These are phyloP conservation scores for Chaetomium sp. DNA, from an alignment of 2,329 filamentous ascomycete species.

Conservation along the genomic window DNA sequence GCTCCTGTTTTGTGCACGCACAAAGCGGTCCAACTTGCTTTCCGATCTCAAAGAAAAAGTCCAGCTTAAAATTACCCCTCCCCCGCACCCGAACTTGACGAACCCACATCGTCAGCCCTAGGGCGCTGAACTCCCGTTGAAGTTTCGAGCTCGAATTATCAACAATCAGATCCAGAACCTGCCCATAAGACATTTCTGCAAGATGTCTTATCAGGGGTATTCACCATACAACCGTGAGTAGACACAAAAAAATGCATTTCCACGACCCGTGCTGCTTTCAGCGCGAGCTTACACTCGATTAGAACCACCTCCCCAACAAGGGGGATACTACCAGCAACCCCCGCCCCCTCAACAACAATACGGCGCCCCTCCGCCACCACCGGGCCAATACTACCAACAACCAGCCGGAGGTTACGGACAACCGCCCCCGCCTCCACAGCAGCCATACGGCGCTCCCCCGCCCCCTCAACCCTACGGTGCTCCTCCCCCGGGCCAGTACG, in stretches of 20 bases:
- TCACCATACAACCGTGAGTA: constrained; percentile 33
- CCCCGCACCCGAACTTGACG: background rate
- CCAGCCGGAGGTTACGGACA: constrained; percentile 12
- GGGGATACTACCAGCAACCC: constrained; percentile 27
- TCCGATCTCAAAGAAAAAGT: background rate
- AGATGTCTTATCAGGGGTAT: constrained; percentile 33
- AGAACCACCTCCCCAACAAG: constrained; percentile 26
- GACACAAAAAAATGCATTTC: background rate
- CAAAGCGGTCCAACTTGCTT: background rate
- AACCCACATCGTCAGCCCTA: background rate
- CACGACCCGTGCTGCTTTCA: background rate
- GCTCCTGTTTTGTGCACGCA: background rate
- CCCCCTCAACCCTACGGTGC: constrained; percentile 27
- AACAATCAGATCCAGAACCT: background rate
- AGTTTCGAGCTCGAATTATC: background rate
- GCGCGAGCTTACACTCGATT: constrained; percentile 3
- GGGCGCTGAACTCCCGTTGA: background rate
- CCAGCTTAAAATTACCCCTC: background rate
- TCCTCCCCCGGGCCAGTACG: constrained; percentile 8
- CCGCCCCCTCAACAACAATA: constrained; percentile 26
- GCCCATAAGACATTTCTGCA: background rate
- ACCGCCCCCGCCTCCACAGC: constrained; percentile 10
- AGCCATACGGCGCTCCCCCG: constrained; percentile 21
- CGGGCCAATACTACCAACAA: constrained; percentile 10
- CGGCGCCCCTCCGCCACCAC: constrained; percentile 23